Evolutionary conservation across 2,329 filamentous ascomycete species (phyloP).

Genomic region (Lasiodiplodia hormozganensis): DNA sequence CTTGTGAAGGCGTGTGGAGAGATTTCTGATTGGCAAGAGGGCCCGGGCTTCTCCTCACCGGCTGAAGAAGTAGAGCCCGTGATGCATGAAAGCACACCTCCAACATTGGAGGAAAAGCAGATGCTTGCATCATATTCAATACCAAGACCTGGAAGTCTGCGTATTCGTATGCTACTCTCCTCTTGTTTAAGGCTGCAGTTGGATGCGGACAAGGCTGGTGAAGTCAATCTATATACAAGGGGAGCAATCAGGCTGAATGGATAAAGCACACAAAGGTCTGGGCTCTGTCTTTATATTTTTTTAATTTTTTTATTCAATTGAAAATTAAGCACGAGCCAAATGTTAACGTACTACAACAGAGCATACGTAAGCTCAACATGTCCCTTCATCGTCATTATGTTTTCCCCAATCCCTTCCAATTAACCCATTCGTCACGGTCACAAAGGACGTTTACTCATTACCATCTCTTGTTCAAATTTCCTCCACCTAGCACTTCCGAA

Average conservation of each 20-base stretch:
- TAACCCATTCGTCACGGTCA: neutral
- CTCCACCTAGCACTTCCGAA: conserved; percentile 31
- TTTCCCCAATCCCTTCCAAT: neutral
- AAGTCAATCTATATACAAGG: neutral
- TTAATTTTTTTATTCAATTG: neutral
- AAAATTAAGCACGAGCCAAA: neutral
- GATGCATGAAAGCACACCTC: neutral
- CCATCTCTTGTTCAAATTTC: neutral
- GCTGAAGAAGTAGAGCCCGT: conserved; percentile 1
- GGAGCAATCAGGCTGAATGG: neutral
- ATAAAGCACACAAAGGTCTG: neutral
- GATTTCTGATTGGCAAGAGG: neutral
- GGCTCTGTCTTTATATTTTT: neutral
- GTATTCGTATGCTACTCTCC: neutral
- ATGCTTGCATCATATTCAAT: neutral
- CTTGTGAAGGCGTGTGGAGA: neutral
- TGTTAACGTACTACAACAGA: neutral
- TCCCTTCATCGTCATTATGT: neutral
- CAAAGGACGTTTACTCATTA: neutral
- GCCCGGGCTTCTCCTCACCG: neutral
- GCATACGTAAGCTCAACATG: neutral
- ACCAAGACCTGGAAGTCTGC: neutral
- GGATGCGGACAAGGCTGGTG: neutral
- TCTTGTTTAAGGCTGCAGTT: neutral
- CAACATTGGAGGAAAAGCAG: neutral